These are phyloP conservation scores for Fusarium sp. DNA, from an alignment of 2,329 filamentous ascomycete genomes.

Conservation along the genomic window DNA sequence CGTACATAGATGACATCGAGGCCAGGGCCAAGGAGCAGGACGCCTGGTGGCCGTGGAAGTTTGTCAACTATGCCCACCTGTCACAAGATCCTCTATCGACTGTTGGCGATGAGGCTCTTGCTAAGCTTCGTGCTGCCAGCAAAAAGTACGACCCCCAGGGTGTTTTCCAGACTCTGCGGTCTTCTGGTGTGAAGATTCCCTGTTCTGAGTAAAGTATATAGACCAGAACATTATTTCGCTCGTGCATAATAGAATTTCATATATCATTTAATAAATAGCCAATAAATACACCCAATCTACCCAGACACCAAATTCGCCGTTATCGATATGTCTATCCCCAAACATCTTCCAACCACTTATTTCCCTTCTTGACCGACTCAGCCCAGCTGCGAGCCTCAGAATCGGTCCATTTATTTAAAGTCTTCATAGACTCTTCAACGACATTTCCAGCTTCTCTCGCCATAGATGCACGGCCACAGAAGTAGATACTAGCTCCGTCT, in stretches of 20 bases:
- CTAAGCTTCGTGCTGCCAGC: constrained; percentile 49
- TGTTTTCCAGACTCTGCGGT: constrained; percentile 54
- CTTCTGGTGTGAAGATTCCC: constrained; percentile 52
- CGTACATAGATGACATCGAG: constrained; percentile 51
- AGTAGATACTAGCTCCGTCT: constrained; percentile 55
- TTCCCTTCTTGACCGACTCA: constrained; percentile 60
- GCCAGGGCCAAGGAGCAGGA: constrained; percentile 44
- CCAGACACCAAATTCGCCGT: no score
- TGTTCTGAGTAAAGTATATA: constrained; percentile 1
- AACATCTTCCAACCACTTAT: constrained; percentile 67
- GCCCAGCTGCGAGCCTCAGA: constrained; percentile 59
- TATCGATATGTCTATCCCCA: constrained; percentile 57
- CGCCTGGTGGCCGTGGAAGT: constrained; percentile 51
- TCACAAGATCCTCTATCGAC: constrained; percentile 55
- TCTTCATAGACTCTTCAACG: constrained; percentile 53
- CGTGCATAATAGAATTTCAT: neutral
- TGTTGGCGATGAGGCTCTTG: constrained; percentile 55
- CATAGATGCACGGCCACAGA: constrained; percentile 58
- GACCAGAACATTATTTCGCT: neutral
- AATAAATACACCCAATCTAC: no score
- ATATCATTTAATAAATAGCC: no score
- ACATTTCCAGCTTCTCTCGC: constrained; percentile 58
- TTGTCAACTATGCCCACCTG: constrained; percentile 60
- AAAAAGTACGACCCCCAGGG: constrained; percentile 55
- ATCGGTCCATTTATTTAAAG: constrained; percentile 55